phyloP scores from a whole-genome alignment of 2,329 filamentous ascomycete genomes.

The Clathrospora elynae region DNA sequence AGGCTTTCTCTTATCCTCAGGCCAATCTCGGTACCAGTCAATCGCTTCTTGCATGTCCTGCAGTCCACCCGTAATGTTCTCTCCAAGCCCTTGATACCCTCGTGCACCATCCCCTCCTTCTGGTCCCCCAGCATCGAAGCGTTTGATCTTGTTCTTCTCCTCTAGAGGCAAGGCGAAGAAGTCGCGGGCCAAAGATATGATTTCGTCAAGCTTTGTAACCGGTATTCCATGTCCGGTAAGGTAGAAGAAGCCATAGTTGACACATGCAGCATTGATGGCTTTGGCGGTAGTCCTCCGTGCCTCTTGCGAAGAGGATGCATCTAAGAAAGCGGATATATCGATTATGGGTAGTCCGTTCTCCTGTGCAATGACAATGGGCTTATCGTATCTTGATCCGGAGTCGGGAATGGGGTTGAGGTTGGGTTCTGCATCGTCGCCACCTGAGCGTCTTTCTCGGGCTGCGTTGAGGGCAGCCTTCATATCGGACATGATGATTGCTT shows the following conservation, averaged over 20 bases:
- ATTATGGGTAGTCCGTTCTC: conserved; percentile 47
- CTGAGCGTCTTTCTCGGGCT: conserved; percentile 10
- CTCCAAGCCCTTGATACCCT: conserved; percentile 47
- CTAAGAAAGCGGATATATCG: conserved; percentile 49
- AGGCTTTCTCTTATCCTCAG: conserved; percentile 16
- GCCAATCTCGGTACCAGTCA: conserved; percentile 48
- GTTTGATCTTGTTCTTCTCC: conserved; percentile 44
- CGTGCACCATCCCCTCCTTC: conserved; percentile 47
- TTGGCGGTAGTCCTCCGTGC: conserved; percentile 32
- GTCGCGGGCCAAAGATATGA: conserved; percentile 40
- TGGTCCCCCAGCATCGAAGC: conserved; percentile 38
- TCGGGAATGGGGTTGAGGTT: conserved; percentile 31
- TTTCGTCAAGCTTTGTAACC: conserved; percentile 21
- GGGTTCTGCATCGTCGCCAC: conserved; percentile 2
- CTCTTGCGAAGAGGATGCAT: conserved; percentile 19
- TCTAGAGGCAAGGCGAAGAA: conserved; percentile 42
- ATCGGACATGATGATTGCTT: conserved; percentile 18
- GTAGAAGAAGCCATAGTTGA: conserved; percentile 52
- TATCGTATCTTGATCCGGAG: conserved; percentile 12
- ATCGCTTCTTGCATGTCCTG: conserved; percentile 50
- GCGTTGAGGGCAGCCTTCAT: conserved; percentile 17
- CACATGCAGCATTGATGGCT: conserved; percentile 46
- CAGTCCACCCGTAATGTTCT: conserved; percentile 45
- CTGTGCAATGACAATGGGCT: conserved; percentile 21
- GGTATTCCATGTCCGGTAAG: conserved; percentile 51